phyloP scores from a whole-genome alignment of 148 eudicot genomes.

The Amaranthus palmeri region DNA sequence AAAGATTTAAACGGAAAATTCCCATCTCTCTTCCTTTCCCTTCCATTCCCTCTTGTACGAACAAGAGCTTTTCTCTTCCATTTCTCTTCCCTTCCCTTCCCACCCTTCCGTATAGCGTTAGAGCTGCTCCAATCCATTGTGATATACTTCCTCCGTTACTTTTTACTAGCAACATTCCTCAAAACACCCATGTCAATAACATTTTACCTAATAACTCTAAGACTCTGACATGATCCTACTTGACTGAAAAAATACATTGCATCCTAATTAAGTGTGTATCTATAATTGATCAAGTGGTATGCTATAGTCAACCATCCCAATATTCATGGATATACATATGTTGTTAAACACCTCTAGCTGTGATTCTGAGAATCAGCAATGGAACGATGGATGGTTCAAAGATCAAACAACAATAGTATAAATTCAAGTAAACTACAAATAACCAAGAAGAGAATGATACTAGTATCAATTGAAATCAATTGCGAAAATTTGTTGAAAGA shows the following conservation, averaged over 20 bases:
- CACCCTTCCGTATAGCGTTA: too few relatives aligned
- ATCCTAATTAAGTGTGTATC: not conserved
- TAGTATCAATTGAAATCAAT: not conserved
- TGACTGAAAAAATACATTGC: not conserved
- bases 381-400: slow-evolving; percentile 9
- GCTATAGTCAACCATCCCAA: not conserved
- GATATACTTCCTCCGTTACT: too few relatives aligned
- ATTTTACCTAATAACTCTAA: too few relatives aligned
- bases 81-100: too few relatives aligned
- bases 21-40: too few relatives aligned
- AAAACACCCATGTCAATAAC: too few relatives aligned
- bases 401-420: not conserved
- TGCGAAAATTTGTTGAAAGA: slow-evolving; percentile 16
- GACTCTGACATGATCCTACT: too few relatives aligned
- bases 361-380: not conserved
- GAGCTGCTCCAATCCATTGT: too few relatives aligned
- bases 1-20: too few relatives aligned
- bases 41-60: too few relatives aligned
- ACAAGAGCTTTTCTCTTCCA: too few relatives aligned
- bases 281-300: not conserved
- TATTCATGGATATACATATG: not conserved
- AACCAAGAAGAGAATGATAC: not conserved
- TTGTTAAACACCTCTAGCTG: not conserved
- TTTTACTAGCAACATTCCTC: too few relatives aligned
- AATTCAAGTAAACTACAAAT: not conserved